Base-by-base conservation (phyloP, 2,329 filamentous ascomycete species). In the Neocatenulostroma microsporum region DNA sequence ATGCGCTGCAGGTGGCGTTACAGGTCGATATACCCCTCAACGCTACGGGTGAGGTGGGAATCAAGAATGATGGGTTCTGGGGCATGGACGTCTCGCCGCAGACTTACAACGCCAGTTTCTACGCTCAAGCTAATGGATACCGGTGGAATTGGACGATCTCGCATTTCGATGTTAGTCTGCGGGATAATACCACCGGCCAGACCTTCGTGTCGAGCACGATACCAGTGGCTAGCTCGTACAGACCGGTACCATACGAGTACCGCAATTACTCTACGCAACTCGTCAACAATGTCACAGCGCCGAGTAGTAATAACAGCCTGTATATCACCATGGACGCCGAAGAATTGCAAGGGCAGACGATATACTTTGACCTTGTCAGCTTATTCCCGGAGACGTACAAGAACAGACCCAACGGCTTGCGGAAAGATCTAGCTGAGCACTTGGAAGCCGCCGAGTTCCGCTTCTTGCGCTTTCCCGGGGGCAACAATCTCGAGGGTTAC, bases 31-130 rank as follows among this genome's bases (percentile, higher is more conserved):
- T 39, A 6, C 36, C 36, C 3, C 11, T 36, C 11, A 14, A 40
- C 46, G 30, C 39, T 17, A 62, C 54, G 20, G 66, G 67, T 3
- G 58, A 58, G 26, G 56, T 66, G 21, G 70, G 70, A 2, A 63
- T 73, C 39, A 51, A 62, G 32, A 74, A 73, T 40, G 57, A 64
- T 18, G 70, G 36, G 12, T 33, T 15, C 14, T 72, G 68, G 67
- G 70, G 70, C 3, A 70, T 74, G 30, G 64, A 69, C 37, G 67
- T 73, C 13, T 60, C 54, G 5, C 54, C 58, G 15, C 65, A 70
- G 41, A 62, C 61, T 26, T 73, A 73, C 49, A 66, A 62, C 13
- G 66, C 64, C n/a, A 68, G 65, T 1, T 72, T 73, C 50, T 73
- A 65, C 47, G 66, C 68, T 5, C 57, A 61, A 36, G 59, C 61